Conservation (phyloP, 1,139 yeast genomes). For the Saccharomycopsis hybrid region DNA sequence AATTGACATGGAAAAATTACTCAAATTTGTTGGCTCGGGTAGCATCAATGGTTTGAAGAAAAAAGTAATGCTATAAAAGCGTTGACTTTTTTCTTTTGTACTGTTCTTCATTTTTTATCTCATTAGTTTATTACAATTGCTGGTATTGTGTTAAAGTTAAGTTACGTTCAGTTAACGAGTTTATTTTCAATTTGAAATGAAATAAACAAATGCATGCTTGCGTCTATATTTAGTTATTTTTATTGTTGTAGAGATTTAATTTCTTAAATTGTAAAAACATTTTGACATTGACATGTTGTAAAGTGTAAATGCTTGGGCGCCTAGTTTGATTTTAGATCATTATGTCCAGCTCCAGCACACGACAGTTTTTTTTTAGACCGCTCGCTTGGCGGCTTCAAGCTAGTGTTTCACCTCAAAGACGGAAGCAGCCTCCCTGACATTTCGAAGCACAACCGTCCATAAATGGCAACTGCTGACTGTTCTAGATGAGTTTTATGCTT, state of each 20-base stretch:
- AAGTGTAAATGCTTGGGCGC: too few relatives aligned
- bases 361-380: too few relatives aligned
- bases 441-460: too few relatives aligned
- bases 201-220: not conserved
- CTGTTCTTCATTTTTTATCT: not conserved
- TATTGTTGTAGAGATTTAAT: not conserved
- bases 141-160: slow-evolving; percentile 1
- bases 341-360: too few relatives aligned
- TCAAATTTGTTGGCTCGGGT: not conserved
- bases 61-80: not conserved
- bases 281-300: too few relatives aligned
- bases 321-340: too few relatives aligned
- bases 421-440: too few relatives aligned
- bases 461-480: too few relatives aligned
- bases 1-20: slow-evolving; percentile 10
- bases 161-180: slow-evolving; percentile 7
- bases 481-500: too few relatives aligned
- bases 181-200: slow-evolving; percentile 7
- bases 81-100: not conserved
- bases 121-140: not conserved
- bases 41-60: not conserved
- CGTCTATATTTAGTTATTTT: not conserved
- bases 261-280: too few relatives aligned
- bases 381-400: too few relatives aligned
- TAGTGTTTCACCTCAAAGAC: too few relatives aligned